A percentile compares a stretch with the other conserved stretches of the same genome.
Evolutionary conservation across 495 filamentous ascomycete species (phyloP).

Genomic region (Ramalina peruviana): DNA sequence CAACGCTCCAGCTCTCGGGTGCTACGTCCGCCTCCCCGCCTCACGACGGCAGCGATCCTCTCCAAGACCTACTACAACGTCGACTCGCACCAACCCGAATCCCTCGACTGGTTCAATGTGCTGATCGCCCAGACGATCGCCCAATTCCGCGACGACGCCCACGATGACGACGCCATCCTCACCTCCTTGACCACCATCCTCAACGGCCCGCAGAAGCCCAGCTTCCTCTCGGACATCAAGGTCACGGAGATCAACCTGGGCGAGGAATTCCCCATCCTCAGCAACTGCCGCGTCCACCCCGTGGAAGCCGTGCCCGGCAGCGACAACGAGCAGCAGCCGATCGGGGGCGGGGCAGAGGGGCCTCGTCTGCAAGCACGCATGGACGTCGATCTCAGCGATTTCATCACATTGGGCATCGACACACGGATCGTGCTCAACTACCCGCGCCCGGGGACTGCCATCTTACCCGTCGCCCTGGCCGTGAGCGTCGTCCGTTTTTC

Average conservation of each 20-base stretch:
- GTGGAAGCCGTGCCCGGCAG: constrained; percentile 48
- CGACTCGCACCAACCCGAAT: constrained; percentile 90
- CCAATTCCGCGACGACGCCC: constrained; percentile 81
- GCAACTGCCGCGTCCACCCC: constrained; percentile 87
- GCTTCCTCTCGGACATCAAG: constrained; percentile 82
- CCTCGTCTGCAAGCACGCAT: constrained; percentile 78
- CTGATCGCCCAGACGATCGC: constrained; percentile 93
- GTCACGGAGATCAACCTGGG: constrained; percentile 88
- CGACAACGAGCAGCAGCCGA: constrained; percentile 24
- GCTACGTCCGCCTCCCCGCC: constrained; percentile 47
- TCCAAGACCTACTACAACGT: constrained; percentile 97
- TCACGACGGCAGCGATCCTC: constrained; percentile 81
- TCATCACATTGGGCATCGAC: constrained; percentile 86
- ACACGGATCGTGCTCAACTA: constrained; percentile 91
- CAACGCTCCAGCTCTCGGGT: constrained; percentile 66
- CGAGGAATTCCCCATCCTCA: constrained; percentile 97
- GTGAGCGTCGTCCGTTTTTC: constrained; percentile 89
- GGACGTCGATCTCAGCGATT: constrained; percentile 86
- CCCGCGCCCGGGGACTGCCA: constrained; percentile 72
- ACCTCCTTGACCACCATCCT: constrained; percentile 78
- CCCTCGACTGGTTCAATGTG: constrained; percentile 99
- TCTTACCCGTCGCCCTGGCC: constrained; percentile 83
- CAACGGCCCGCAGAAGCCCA: constrained; percentile 73
- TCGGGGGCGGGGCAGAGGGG: constrained; percentile 42
- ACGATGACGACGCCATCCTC: constrained; percentile 78